phyloP scores from a whole-genome alignment of 176 grass and related monocot genomes.

The Paspalum notatum region DNA sequence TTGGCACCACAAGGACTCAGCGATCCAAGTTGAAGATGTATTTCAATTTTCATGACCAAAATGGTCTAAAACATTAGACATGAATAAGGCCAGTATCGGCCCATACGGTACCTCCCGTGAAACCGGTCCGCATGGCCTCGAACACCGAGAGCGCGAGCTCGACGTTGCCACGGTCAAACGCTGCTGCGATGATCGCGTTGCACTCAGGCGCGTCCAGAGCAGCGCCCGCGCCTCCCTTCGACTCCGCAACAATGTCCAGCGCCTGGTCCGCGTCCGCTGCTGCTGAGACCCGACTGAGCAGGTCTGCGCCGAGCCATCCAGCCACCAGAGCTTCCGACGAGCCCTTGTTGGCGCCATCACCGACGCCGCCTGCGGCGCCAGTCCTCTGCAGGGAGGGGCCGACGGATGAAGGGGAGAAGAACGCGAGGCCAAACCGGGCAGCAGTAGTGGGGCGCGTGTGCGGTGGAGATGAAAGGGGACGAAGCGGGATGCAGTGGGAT shows the following conservation, averaged over 20 bases:
- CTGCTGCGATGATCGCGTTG: conserved; percentile 60
- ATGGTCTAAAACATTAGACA: background rate
- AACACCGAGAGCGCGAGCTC: conserved; percentile 75
- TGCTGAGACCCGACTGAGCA: conserved; percentile 52
- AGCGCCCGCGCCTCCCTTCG: background rate
- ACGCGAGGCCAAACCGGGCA: background rate
- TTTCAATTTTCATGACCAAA: background rate
- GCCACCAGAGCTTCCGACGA: conserved; percentile 30
- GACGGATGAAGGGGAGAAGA: conserved; percentile 8
- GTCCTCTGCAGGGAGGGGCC: conserved; percentile 28
- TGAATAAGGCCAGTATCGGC: background rate
- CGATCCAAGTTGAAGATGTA: conserved; percentile 12
- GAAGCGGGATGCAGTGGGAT: conserved; percentile 29
- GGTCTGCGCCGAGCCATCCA: conserved; percentile 40
- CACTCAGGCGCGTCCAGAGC: conserved; percentile 55
- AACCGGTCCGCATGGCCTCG: conserved; percentile 60
- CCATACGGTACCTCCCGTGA: conserved; percentile 46
- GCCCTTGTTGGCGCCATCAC: conserved; percentile 22
- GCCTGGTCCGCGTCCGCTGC: conserved; percentile 56
- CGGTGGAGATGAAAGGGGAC: conserved; percentile 6
- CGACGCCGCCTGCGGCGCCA: conserved; percentile 37
- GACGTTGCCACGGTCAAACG: conserved; percentile 65
- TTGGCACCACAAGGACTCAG: conserved; percentile 23
- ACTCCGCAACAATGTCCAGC: conserved; percentile 57
- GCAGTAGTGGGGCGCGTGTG: background rate